Evolutionary conservation across 768 basidiomycete species (phyloP).

Genomic region (Podaxis sp.): DNA sequence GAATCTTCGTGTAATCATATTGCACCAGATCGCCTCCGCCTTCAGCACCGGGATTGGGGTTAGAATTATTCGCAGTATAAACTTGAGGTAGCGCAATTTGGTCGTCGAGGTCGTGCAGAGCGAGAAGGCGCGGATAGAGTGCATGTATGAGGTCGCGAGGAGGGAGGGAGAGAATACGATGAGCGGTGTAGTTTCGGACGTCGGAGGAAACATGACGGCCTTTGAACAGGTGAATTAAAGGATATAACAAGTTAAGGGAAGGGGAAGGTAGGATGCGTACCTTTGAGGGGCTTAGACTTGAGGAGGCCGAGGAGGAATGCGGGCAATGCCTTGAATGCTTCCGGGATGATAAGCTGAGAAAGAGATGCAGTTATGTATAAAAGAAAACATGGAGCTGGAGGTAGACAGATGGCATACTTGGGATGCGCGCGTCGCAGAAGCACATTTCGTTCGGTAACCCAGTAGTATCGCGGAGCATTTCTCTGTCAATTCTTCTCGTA

Average conservation of each 20-base stretch:
- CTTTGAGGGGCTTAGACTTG: constrained; percentile 94
- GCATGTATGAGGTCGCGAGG: constrained; percentile 71
- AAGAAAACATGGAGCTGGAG: not conserved
- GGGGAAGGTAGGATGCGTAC: constrained; percentile 35
- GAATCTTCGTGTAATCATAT: constrained; percentile 37
- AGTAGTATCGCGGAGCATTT: constrained; percentile 78
- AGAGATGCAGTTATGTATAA: not conserved
- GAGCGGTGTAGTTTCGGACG: constrained; percentile 84
- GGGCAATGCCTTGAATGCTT: constrained; percentile 86
- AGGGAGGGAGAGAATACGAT: constrained; percentile 69
- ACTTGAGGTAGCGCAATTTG: constrained; percentile 65
- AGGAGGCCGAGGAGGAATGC: constrained; percentile 77
- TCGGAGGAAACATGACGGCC: constrained; percentile 91
- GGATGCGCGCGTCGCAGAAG: constrained; percentile 68
- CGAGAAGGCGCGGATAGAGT: constrained; percentile 86
- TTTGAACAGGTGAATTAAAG: constrained; percentile 26
- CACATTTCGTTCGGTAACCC: constrained; percentile 88
- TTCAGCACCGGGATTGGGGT: constrained; percentile 1
- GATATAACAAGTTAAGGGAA: not conserved
- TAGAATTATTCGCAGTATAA: not conserved
- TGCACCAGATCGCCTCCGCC: constrained; percentile 7
- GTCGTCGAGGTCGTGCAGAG: constrained; percentile 82
- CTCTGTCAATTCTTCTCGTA: constrained; percentile 84
- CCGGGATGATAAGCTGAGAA: constrained; percentile 86
- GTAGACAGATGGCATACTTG: constrained; percentile 55